Conservation (phyloP, 2,329 filamentous ascomycete genomes). For the Pseudogymnoascus sp. region DNA sequence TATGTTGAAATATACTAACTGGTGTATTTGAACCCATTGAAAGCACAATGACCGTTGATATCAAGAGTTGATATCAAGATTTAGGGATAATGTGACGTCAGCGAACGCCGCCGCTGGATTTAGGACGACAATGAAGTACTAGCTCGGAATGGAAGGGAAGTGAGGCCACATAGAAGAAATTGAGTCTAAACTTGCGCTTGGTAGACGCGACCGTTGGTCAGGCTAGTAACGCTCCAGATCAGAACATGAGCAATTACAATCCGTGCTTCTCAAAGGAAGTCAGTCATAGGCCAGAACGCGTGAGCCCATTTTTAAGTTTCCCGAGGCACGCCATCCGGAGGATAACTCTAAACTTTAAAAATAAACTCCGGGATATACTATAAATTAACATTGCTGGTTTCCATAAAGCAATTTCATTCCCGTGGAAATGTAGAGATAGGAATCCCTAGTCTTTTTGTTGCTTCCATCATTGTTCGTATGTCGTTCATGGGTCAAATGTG, state of each 20-base stretch:
- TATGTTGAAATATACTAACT: not conserved
- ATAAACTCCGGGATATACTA: not conserved
- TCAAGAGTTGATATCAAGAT: not conserved
- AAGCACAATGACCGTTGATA: not conserved
- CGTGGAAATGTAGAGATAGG: not conserved
- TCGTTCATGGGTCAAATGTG: not conserved
- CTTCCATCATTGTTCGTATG: not conserved
- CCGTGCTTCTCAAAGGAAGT: not conserved
- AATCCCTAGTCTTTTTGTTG: not conserved
- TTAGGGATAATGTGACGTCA: not conserved
- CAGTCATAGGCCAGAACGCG: not conserved
- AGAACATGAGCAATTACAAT: not conserved
- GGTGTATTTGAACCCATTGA: not conserved
- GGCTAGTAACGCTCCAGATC: not conserved
- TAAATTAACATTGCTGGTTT: not conserved
- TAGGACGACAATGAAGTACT: not conserved
- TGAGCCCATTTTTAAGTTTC: not conserved
- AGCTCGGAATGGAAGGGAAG: not conserved
- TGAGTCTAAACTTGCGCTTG: not conserved
- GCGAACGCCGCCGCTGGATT: not conserved
- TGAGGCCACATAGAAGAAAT: not conserved
- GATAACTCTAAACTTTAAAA: not conserved
- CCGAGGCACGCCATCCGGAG: not conserved
- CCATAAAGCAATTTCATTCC: not conserved
- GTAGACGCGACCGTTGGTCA: not conserved